Evolutionary conservation across 2,329 filamentous ascomycete genomes (phyloP).

Genomic region (Cercospora sp.): DNA sequence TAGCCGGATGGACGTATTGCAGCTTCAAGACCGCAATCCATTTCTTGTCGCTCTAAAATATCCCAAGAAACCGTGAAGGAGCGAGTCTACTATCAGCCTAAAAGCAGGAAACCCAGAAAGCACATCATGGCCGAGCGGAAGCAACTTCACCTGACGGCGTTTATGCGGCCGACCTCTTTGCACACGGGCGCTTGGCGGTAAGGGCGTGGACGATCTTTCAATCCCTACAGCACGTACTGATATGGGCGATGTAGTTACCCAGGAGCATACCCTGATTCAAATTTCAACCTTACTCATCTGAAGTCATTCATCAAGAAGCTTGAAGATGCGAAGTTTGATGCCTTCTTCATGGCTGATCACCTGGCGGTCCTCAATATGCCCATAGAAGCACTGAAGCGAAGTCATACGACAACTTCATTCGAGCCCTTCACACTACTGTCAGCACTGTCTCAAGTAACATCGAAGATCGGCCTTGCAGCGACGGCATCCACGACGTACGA

Average conservation of each 20-base stretch:
- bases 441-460: slow-evolving; percentile 48
- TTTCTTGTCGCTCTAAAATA: not conserved
- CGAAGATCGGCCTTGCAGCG: slow-evolving; percentile 44
- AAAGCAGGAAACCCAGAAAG: not conserved
- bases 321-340: slow-evolving; percentile 52
- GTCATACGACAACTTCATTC: slow-evolving; percentile 60
- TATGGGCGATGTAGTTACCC: slow-evolving; percentile 55
- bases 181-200: slow-evolving; percentile 50
- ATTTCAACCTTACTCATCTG: slow-evolving; percentile 58
- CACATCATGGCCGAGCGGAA: slow-evolving; percentile 21
- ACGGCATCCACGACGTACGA: slow-evolving; percentile 44
- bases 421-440: slow-evolving; percentile 47
- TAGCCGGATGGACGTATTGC: not conserved
- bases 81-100: not conserved
- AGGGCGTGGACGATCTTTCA: no score
- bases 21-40: not conserved
- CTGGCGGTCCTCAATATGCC: slow-evolving; percentile 45
- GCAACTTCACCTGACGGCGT: slow-evolving; percentile 54
- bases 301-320: slow-evolving; percentile 55
- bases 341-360: slow-evolving; percentile 55
- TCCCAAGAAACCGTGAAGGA: not conserved
- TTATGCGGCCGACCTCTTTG: slow-evolving; percentile 50
- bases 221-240: no score
- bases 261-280: slow-evolving; percentile 56
- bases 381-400: slow-evolving; percentile 57